Percentiles rank a stretch among this genome's conserved stretches.
These are phyloP conservation scores for Coemansia sp. DNA, from an alignment of 192 early-diverging fungal species.

Conservation along the genomic window DNA sequence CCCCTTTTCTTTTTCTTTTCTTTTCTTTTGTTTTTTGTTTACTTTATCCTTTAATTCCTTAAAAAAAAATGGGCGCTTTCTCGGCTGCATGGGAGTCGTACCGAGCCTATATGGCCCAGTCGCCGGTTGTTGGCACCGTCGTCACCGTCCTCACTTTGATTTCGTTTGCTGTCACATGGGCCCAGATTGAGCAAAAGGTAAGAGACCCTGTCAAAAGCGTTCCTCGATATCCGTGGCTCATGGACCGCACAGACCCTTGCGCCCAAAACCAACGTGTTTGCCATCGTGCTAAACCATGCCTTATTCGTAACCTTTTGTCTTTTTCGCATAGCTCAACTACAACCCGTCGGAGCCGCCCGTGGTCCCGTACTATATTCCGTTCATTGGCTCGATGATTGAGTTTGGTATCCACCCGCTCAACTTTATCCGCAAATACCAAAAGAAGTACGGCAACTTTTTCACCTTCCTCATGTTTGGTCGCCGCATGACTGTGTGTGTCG, in stretches of 20 bases:
- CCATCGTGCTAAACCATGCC: neutral
- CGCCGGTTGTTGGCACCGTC: conserved; percentile 23
- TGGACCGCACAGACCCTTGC: too few relatives aligned
- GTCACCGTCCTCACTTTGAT: conserved; percentile 24
- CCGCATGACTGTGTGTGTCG: conserved; percentile 83
- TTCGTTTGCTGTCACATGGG: conserved; percentile 39
- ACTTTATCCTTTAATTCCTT: too few relatives aligned
- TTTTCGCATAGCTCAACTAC: conserved; percentile 13
- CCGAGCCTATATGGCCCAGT: conserved; percentile 27
- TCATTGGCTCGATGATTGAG: conserved; percentile 80
- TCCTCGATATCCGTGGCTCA: too few relatives aligned
- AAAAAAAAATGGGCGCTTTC: conserved; percentile 29
- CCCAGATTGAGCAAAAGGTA: conserved; percentile 45
- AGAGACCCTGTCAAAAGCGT: too few relatives aligned
- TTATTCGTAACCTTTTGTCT: neutral
- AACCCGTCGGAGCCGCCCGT: conserved; percentile 63
- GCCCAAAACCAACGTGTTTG: too few relatives aligned
- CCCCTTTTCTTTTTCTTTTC: conserved; percentile 2
- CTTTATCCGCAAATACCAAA: conserved; percentile 79
- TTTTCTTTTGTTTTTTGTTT: neutral
- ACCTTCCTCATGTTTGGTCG: conserved; percentile 92
- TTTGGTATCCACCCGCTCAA: conserved; percentile 89
- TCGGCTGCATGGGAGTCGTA: conserved; percentile 35
- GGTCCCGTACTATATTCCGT: conserved; percentile 76
- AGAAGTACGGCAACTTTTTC: conserved; percentile 85